Conservation (phyloP, 2,329 filamentous ascomycete genomes). For the Aquanectria penicillioides region DNA sequence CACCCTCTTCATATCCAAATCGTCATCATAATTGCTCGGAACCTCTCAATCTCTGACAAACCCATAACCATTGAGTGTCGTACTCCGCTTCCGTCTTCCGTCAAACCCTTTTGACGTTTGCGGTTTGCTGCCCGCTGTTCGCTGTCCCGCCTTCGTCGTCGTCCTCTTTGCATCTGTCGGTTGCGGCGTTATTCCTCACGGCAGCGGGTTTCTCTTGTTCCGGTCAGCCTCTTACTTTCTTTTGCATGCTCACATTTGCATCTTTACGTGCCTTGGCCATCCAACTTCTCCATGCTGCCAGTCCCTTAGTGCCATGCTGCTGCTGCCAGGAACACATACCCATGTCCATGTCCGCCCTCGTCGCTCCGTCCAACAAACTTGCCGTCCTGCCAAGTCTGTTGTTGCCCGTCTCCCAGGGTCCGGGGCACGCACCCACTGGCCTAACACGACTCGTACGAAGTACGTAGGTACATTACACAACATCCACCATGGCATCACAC, state of each 20-base stretch:
- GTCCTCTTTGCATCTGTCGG: conserved; percentile 1
- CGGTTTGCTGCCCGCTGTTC: conserved; percentile 19
- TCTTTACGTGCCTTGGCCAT: too few species aligned
- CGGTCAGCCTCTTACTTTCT: background rate
- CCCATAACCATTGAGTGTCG: background rate
- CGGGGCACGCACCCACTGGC: conserved; percentile 16
- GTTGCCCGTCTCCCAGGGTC: conserved; percentile 17
- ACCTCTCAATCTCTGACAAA: conserved; percentile 20
- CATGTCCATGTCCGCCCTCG: background rate
- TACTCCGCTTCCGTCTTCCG: conserved; percentile 19
- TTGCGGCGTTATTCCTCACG: conserved; percentile 15
- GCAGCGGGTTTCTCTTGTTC: conserved; percentile 1
- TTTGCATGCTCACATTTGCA: conserved; percentile 1
- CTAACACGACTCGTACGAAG: background rate
- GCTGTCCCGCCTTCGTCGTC: background rate
- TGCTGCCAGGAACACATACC: background rate
- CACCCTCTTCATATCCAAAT: background rate
- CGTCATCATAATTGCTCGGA: conserved; percentile 22
- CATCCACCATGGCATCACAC: too few species aligned
- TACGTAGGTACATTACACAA: too few species aligned
- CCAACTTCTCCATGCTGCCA: background rate
- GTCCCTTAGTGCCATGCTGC: background rate
- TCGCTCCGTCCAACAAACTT: background rate
- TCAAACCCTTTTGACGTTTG: background rate
- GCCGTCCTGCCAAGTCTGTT: conserved; percentile 11